These are phyloP conservation scores for Didymella arachidicola DNA, from an alignment of 2,329 filamentous ascomycete genomes.

Conservation along the genomic window DNA sequence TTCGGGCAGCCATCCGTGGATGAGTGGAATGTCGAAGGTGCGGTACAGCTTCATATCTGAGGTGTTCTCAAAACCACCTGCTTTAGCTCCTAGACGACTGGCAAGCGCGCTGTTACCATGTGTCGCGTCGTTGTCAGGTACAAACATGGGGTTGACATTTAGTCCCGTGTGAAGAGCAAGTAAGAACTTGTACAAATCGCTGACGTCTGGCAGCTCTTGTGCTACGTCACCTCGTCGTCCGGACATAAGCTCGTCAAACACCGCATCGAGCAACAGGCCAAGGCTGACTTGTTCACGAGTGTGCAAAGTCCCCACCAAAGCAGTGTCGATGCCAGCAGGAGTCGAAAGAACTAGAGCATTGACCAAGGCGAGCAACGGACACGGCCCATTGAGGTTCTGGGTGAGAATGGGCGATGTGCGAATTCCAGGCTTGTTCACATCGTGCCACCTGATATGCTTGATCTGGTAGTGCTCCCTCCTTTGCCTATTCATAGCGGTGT, in stretches of 20 bases:
- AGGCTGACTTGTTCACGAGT: slow-evolving; percentile 88
- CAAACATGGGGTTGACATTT: slow-evolving; percentile 94
- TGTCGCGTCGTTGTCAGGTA: slow-evolving; percentile 60
- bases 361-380: slow-evolving; percentile 88
- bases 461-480: slow-evolving; percentile 86
- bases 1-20: slow-evolving; percentile 92
- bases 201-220: slow-evolving; percentile 78
- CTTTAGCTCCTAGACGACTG: slow-evolving; percentile 53
- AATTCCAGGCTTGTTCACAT: slow-evolving; percentile 67
- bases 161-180: slow-evolving; percentile 92
- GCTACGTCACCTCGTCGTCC: slow-evolving; percentile 70
- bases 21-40: slow-evolving; percentile 84
- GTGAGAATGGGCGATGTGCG: slow-evolving; percentile 86
- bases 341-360: slow-evolving; percentile 90
- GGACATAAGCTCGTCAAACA: slow-evolving; percentile 93
- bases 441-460: slow-evolving; percentile 87
- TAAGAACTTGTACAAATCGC: slow-evolving; percentile 86
- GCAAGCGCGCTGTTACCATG: slow-evolving; percentile 46
- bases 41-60: slow-evolving; percentile 89
- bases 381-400: slow-evolving; percentile 94
- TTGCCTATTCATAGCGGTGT: slow-evolving; percentile 54
- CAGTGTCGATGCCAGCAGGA: slow-evolving; percentile 69
- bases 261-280: slow-evolving; percentile 81
- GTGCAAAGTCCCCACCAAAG: slow-evolving; percentile 77
- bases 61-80: slow-evolving; percentile 87